These are phyloP conservation scores for Penicillium sp. DNA, from an alignment of 2,329 filamentous ascomycete species.

Conservation along the genomic window DNA sequence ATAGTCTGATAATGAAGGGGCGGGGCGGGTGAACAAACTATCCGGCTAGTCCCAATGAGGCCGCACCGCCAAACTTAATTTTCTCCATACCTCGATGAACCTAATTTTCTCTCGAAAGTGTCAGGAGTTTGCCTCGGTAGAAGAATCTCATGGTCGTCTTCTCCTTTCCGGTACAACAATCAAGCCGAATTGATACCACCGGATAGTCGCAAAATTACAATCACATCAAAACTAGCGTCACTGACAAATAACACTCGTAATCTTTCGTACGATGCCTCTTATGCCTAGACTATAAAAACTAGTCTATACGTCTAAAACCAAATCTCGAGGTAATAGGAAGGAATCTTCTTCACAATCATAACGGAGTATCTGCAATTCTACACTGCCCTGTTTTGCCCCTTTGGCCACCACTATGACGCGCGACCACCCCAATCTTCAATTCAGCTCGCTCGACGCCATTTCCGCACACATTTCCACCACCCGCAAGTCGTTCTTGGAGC, in stretches of 20 bases:
- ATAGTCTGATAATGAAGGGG: neutral
- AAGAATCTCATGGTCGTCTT: neutral
- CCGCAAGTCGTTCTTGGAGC: conserved; percentile 69
- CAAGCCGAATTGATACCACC: neutral
- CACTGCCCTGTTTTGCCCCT: neutral
- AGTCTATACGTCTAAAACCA: neutral
- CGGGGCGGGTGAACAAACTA: neutral
- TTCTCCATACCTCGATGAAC: too few relatives aligned
- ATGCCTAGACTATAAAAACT: neutral
- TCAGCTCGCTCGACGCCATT: conserved; percentile 68
- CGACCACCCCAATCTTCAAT: conserved; percentile 49
- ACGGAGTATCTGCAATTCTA: neutral
- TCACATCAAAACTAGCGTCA: neutral
- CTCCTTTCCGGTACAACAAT: neutral
- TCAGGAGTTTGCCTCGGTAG: neutral
- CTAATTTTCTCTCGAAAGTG: neutral
- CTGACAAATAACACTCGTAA: neutral
- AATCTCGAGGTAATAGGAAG: neutral
- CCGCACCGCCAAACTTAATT: neutral
- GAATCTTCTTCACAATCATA: neutral
- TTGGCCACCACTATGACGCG: neutral
- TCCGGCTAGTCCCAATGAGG: neutral
- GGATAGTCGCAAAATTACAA: neutral
- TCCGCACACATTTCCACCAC: conserved; percentile 59
- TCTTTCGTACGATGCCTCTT: neutral